Evolutionary conservation across 345 rosid genomes (phyloP).

Genomic region (Eucalyptus globulus): DNA sequence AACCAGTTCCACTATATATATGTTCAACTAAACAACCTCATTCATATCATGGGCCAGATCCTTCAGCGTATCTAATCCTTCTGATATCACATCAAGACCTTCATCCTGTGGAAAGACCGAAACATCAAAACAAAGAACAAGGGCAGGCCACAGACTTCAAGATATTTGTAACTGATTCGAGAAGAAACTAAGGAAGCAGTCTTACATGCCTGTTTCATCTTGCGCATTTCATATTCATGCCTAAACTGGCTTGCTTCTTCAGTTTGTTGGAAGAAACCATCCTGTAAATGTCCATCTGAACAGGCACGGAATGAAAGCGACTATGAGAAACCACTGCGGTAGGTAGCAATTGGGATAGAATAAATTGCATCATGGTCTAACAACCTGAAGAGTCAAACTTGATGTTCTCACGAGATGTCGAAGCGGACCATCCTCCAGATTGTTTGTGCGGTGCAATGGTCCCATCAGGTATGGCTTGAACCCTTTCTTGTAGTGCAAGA

Average conservation of each 20-base stretch:
- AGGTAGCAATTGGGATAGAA: not conserved
- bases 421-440: slow-evolving; percentile 49
- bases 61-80: slow-evolving; percentile 34
- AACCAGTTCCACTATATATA: not conserved
- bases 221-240: slow-evolving; percentile 68
- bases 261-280: slow-evolving; percentile 37
- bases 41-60: slow-evolving; percentile 54
- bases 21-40: slow-evolving; percentile 37
- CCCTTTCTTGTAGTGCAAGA: slow-evolving; percentile 47
- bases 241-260: slow-evolving; percentile 70
- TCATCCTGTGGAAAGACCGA: slow-evolving; percentile 16
- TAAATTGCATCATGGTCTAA: not conserved
- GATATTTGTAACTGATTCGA: not conserved
- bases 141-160: not conserved
- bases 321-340: not conserved
- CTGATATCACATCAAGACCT: slow-evolving; percentile 49
- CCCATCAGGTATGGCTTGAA: slow-evolving; percentile 65
- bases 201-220: slow-evolving; percentile 70
- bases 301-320: not conserved
- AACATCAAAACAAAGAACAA: not conserved
- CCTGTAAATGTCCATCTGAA: slow-evolving; percentile 38
- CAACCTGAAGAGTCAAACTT: slow-evolving; percentile 62
- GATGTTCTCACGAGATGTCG: slow-evolving; percentile 46
- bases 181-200: not conserved
- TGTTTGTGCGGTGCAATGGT: slow-evolving; percentile 6